Percentiles rank a stretch among this genome's conserved stretches.
Conservation (phyloP, 768 basidiomycete species). For the Lentinula detonsa region DNA sequence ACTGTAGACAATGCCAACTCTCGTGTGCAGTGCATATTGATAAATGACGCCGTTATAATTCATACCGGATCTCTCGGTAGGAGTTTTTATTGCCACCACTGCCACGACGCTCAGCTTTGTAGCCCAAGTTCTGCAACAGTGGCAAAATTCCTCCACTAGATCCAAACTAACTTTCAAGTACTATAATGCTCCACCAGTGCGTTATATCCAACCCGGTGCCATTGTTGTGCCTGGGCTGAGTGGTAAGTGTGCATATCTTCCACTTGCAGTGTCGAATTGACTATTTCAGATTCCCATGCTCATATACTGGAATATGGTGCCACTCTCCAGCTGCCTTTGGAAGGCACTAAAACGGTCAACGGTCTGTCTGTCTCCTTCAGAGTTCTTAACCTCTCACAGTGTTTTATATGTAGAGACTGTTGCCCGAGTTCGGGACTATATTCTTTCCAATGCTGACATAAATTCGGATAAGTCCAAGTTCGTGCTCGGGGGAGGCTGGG, state of each 20-base stretch:
- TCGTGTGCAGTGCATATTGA: slow-evolving; percentile 57
- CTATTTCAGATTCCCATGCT: slow-evolving; percentile 62
- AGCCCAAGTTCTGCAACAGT: slow-evolving; percentile 39
- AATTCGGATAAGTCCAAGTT: slow-evolving; percentile 49
- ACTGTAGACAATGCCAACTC: slow-evolving; percentile 55
- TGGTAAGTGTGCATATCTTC: slow-evolving; percentile 34
- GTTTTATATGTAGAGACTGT: slow-evolving; percentile 46
- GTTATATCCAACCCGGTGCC: slow-evolving; percentile 47
- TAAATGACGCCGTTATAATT: slow-evolving; percentile 42
- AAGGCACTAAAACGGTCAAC: slow-evolving; percentile 51
- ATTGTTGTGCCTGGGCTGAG: slow-evolving; percentile 69
- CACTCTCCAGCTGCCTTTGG: slow-evolving; percentile 55
- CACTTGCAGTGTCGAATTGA: neutral
- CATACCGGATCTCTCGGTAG: slow-evolving; percentile 53
- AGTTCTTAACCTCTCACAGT: neutral
- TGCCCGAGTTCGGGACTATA: slow-evolving; percentile 52
- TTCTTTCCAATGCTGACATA: slow-evolving; percentile 53
- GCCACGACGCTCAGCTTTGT: neutral
- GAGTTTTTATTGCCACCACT: slow-evolving; percentile 13
- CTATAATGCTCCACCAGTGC: slow-evolving; percentile 25
- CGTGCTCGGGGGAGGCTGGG: slow-evolving; percentile 85
- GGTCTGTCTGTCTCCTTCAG: slow-evolving; percentile 27
- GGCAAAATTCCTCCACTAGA: slow-evolving; percentile 18
- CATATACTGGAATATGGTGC: slow-evolving; percentile 80
- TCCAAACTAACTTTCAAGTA: slow-evolving; percentile 3